A percentile compares a stretch with the other conserved stretches of the same genome.
Conservation (phyloP, 2,329 filamentous ascomycete genomes). For the Trichoderma sp. region DNA sequence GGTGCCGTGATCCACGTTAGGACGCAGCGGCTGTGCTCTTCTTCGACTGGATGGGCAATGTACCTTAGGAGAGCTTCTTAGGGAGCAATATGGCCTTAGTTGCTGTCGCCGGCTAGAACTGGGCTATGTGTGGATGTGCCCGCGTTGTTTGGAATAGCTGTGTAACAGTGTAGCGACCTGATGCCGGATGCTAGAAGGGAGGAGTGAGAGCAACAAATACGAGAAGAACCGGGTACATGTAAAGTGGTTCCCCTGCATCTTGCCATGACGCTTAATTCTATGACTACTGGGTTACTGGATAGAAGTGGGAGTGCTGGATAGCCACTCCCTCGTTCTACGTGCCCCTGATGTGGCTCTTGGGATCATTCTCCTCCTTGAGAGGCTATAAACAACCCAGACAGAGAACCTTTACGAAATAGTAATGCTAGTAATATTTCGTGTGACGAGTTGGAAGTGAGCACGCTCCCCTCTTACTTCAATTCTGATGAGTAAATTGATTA, state of each 20-base stretch:
- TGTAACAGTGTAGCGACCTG: not conserved
- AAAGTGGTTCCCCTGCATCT: not conserved
- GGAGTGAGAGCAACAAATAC: not conserved
- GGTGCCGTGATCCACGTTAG: not conserved
- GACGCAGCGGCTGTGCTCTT: not conserved
- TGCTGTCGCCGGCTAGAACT: not conserved
- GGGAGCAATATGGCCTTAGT: not conserved
- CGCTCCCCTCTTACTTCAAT: not conserved
- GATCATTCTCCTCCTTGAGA: not conserved
- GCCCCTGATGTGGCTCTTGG: not conserved
- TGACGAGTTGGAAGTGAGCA: not conserved
- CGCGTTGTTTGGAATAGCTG: not conserved
- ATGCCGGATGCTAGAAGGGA: not conserved
- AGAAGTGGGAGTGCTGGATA: not conserved
- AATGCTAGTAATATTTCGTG: not conserved
- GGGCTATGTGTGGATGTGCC: not conserved
- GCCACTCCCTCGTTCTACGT: not conserved
- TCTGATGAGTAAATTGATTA: not conserved
- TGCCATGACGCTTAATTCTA: not conserved
- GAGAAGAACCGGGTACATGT: not conserved
- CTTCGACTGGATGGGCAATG: not conserved
- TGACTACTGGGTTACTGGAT: not conserved
- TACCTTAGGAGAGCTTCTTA: not conserved
- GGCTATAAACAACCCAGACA: not conserved
- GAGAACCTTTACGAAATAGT: not conserved